phyloP scores from a whole-genome alignment of 2,329 filamentous ascomycete species.

The Mariannaea elegans region DNA sequence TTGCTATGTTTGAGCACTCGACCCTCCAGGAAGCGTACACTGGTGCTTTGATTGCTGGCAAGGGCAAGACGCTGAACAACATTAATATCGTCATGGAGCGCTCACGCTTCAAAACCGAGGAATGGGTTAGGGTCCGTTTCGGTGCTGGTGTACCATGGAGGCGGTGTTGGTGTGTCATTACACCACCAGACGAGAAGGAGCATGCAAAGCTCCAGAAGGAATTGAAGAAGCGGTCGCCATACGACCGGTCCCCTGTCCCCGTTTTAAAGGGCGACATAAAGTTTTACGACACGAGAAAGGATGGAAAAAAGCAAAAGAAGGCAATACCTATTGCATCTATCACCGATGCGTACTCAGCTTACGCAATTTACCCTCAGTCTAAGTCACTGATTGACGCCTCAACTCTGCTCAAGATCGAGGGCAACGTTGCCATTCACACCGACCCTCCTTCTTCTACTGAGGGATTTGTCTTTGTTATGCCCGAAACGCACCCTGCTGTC shows the following conservation, averaged over 20 bases:
- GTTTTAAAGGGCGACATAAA: slow-evolving; percentile 88
- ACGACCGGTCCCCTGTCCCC: slow-evolving; percentile 75
- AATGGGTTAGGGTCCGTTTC: slow-evolving; percentile 95
- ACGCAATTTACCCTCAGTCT: slow-evolving; percentile 94
- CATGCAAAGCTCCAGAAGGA: slow-evolving; percentile 84
- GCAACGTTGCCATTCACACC: slow-evolving; percentile 86
- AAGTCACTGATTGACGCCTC: slow-evolving; percentile 95
- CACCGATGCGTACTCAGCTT: slow-evolving; percentile 88
- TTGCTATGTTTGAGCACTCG: slow-evolving; percentile 93
- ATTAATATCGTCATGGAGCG: slow-evolving; percentile 90
- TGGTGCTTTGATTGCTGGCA: slow-evolving; percentile 92
- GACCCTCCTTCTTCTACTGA: slow-evolving; percentile 81
- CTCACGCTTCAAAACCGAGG: slow-evolving; percentile 78
- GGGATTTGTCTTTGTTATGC: slow-evolving; percentile 98
- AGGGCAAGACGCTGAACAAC: slow-evolving; percentile 88
- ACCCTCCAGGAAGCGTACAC: slow-evolving; percentile 97
- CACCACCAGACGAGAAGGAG: slow-evolving; percentile 93
- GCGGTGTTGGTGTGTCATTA: slow-evolving; percentile 95
- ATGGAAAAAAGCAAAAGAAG: slow-evolving; percentile 90
- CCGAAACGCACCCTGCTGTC: slow-evolving; percentile 90
- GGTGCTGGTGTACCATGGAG: slow-evolving; percentile 96
- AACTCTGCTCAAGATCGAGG: slow-evolving; percentile 92
- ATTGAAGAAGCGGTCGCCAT: slow-evolving; percentile 81
- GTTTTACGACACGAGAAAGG: slow-evolving; percentile 84
- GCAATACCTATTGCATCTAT: slow-evolving; percentile 89